phyloP scores from a whole-genome alignment of 768 basidiomycete genomes.

The Boletus vinaceobasis region DNA sequence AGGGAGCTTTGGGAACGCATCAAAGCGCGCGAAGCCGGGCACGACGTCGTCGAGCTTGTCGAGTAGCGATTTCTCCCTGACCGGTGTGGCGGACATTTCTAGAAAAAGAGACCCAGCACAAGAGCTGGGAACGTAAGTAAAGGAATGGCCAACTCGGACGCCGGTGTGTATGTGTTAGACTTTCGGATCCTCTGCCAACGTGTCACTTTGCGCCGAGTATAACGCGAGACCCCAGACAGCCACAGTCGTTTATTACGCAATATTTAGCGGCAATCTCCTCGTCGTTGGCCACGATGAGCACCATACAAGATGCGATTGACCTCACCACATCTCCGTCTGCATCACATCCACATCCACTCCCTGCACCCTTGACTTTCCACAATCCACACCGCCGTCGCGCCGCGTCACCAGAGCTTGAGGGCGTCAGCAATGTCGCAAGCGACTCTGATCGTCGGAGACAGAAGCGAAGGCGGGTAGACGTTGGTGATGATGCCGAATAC shows the following conservation, averaged over 20 bases:
- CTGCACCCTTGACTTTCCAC: neutral
- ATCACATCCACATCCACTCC: neutral
- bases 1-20: constrained; percentile 85
- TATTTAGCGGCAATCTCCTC: constrained; percentile 4
- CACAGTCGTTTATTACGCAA: constrained; percentile 17
- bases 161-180: neutral
- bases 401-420: neutral
- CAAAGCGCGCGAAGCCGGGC: constrained; percentile 62
- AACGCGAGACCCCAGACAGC: constrained; percentile 16
- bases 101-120: neutral
- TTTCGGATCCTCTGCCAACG: neutral
- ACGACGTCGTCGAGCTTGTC: constrained; percentile 62
- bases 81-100: constrained; percentile 12
- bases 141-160: neutral
- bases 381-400: neutral
- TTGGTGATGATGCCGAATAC: neutral
- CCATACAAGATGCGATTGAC: neutral
- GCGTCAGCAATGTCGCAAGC: neutral
- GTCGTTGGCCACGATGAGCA: constrained; percentile 23
- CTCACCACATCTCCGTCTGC: constrained; percentile 3
- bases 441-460: constrained; percentile 8
- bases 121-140: neutral
- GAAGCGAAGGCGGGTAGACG: constrained; percentile 16
- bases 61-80: constrained; percentile 39
- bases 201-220: constrained; percentile 5